A percentile compares a stretch with the other conserved stretches of the same genome.
Evolutionary conservation across 352 stramenopile genomes (phyloP).

Genomic region (Phytopythium ostracodes): DNA sequence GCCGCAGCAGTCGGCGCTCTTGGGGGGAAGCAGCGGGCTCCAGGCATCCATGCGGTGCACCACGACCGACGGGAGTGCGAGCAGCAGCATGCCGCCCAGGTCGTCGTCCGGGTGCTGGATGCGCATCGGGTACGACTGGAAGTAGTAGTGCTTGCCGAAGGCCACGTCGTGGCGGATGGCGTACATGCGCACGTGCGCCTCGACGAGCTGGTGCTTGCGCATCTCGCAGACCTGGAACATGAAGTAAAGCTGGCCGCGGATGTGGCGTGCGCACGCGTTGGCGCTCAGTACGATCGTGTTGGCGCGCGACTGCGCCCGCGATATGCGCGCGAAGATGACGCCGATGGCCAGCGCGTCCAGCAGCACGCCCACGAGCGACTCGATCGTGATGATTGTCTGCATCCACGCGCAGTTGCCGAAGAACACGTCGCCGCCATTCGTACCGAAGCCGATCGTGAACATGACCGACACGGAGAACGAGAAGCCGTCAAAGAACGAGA

Average conservation of each 20-base stretch:
- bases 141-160: constrained; percentile 73
- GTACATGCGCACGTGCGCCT: constrained; percentile 93
- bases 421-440: constrained; percentile 75
- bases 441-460: constrained; percentile 80
- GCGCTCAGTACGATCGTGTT: constrained; percentile 95
- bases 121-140: constrained; percentile 93
- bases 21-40: constrained; percentile 87
- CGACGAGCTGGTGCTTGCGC: constrained; percentile 94
- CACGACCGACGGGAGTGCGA: constrained; percentile 89
- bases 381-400: constrained; percentile 88
- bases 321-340: constrained; percentile 94
- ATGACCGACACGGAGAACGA: constrained; percentile 79
- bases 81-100: constrained; percentile 84
- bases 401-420: constrained; percentile 92
- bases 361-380: constrained; percentile 90
- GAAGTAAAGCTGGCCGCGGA: constrained; percentile 91
- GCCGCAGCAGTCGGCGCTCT: constrained; percentile 34
- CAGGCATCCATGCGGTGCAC: constrained; percentile 92
- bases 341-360: constrained; percentile 94
- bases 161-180: constrained; percentile 81
- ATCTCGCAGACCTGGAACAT: constrained; percentile 91
- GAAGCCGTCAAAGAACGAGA: constrained; percentile 68
- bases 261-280: constrained; percentile 85
- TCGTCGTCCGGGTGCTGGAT: constrained; percentile 93
- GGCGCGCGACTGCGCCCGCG: constrained; percentile 84